Conservation (phyloP, 768 basidiomycete genomes). For the Kwoniella pini region DNA sequence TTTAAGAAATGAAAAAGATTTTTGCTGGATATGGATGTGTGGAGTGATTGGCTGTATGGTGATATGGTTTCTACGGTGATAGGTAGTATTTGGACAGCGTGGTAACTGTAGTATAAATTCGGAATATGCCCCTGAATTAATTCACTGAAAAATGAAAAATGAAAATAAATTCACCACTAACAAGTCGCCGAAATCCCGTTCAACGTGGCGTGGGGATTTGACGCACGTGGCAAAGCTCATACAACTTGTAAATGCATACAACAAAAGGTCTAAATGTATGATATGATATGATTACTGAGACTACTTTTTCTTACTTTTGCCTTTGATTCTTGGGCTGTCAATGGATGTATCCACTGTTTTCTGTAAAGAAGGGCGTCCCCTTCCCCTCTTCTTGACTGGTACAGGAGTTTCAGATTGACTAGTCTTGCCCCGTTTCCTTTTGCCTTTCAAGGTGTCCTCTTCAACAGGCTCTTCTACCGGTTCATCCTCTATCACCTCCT, state of each 20-base stretch:
- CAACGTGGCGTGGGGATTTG: too few species aligned
- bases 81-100: not conserved
- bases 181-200: too few species aligned
- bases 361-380: not conserved
- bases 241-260: slow-evolving; percentile 14
- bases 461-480: not conserved
- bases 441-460: not conserved
- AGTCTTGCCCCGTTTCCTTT: slow-evolving; percentile 1
- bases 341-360: too few species aligned
- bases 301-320: slow-evolving; percentile 17
- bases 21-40: not conserved
- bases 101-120: too few species aligned
- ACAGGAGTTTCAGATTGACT: slow-evolving; percentile 8
- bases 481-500: not conserved
- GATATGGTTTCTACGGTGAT: not conserved
- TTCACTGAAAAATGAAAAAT: too few species aligned
- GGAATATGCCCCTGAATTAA: too few species aligned
- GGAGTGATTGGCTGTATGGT: slow-evolving; percentile 4
- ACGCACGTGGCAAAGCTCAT: too few species aligned
- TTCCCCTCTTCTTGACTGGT: not conserved
- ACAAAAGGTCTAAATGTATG: not conserved
- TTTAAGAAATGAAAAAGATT: not conserved
- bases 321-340: not conserved
- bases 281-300: not conserved
- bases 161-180: too few species aligned